Evolutionary conservation across 2,329 filamentous ascomycete species (phyloP).

Genomic region (Alternaria sp.): DNA sequence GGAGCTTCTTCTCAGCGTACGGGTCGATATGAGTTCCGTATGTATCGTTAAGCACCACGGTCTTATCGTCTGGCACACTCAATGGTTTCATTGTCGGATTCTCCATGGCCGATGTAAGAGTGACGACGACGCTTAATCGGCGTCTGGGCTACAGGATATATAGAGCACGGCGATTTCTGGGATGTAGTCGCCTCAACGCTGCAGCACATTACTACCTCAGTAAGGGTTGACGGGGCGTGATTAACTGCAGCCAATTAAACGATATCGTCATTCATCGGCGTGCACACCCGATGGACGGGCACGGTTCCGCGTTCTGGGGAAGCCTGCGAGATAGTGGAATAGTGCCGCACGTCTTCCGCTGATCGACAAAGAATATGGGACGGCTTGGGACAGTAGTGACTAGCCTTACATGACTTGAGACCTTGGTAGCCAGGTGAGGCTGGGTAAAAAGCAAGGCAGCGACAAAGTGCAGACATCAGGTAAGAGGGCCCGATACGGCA

Average conservation of each 20-base stretch:
- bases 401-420: background rate
- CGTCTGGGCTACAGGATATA: background rate
- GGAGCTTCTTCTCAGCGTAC: constrained; percentile 52
- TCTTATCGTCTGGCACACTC: constrained; percentile 23
- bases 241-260: background rate
- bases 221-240: background rate
- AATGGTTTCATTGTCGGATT: background rate
- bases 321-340: constrained; percentile 5
- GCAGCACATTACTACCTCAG: background rate
- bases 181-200: background rate
- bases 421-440: background rate
- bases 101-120: constrained; percentile 13
- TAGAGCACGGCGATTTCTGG: background rate
- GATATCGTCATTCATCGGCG: background rate
- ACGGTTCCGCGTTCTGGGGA: constrained; percentile 5
- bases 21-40: constrained; percentile 38
- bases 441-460: background rate
- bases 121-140: background rate
- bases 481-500: background rate
- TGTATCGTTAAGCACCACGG: constrained; percentile 34
- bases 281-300: background rate
- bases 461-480: background rate
- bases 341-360: constrained; percentile 5
- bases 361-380: background rate
- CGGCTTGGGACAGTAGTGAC: background rate